A percentile compares a stretch with the other conserved stretches of the same genome.
These are phyloP conservation scores for Soucietia sequanensis DNA, from an alignment of 805 yeast genomes.

Conservation along the genomic window DNA sequence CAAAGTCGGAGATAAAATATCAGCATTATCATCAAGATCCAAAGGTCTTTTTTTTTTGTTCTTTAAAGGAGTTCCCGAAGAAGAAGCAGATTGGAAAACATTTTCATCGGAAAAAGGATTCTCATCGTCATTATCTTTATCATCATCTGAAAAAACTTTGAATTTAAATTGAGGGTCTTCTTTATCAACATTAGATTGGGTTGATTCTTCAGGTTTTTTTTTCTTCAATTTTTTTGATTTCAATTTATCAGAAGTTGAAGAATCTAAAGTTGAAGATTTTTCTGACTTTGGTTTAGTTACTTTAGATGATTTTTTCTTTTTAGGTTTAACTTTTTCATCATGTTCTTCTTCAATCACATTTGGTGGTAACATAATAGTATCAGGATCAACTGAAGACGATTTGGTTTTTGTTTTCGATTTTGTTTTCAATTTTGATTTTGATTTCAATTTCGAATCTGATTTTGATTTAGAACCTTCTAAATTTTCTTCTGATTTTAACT, in stretches of 20 bases:
- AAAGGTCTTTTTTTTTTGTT: slow-evolving; percentile 4
- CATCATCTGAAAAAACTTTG: slow-evolving; percentile 2
- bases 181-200: no score
- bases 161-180: background rate
- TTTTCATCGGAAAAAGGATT: slow-evolving; percentile 29
- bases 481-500: slow-evolving; percentile 1
- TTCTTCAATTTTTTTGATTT: slow-evolving; percentile 5
- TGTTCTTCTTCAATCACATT: no score
- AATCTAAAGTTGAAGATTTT: background rate
- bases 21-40: slow-evolving; percentile 2
- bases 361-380: no score
- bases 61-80: background rate
- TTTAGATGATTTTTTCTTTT: no score
- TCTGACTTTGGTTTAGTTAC: no score
- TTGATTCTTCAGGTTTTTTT: slow-evolving; percentile 5
- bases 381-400: no score
- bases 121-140: slow-evolving; percentile 5
- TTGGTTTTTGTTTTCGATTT: no score
- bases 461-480: background rate
- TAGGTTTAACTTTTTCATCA: no score
- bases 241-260: slow-evolving; percentile 4
- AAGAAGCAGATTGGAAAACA: slow-evolving; percentile 33
- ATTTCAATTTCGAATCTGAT: slow-evolving; percentile 4
- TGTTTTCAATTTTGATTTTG: slow-evolving; percentile 12
- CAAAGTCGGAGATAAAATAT: no score